phyloP scores from a whole-genome alignment of 345 rosid genomes.

The Mangifera indica region DNA sequence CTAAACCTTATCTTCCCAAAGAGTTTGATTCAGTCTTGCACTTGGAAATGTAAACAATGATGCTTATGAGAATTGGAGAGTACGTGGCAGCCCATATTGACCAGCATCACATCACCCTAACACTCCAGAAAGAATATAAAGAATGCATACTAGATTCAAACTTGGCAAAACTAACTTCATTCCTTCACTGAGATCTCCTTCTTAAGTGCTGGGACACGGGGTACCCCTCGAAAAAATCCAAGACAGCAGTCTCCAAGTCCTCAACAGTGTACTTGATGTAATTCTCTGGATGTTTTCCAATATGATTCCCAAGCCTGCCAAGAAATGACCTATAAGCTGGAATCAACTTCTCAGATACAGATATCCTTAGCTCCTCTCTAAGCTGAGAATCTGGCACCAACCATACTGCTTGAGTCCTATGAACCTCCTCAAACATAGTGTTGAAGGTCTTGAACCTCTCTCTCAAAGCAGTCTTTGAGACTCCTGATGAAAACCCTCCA shows the following conservation, averaged over 20 bases:
- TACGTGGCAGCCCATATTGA: constrained; percentile 23
- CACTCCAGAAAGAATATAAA: constrained; percentile 57
- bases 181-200: constrained; percentile 68
- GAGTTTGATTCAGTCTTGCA: constrained; percentile 2
- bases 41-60: constrained; percentile 5
- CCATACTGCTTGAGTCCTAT: constrained; percentile 79
- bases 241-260: constrained; percentile 76
- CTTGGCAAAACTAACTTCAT: constrained; percentile 40
- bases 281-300: constrained; percentile 92
- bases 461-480: constrained; percentile 70
- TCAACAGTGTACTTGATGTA: constrained; percentile 83
- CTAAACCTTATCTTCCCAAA: constrained; percentile 18
- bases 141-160: constrained; percentile 52
- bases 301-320: constrained; percentile 85
- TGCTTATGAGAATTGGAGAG: constrained; percentile 21
- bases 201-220: constrained; percentile 69
- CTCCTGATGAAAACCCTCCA: constrained; percentile 88
- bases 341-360: constrained; percentile 73
- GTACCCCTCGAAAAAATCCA: constrained; percentile 94
- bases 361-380: constrained; percentile 85
- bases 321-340: constrained; percentile 95
- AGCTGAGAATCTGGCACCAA: constrained; percentile 78
- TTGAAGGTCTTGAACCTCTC: constrained; percentile 92
- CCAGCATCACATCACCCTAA: constrained; percentile 42
- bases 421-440: constrained; percentile 89